Percentiles rank a stretch among this genome's conserved stretches.
These are phyloP conservation scores for Silene uniflora DNA, from an alignment of 148 eudicot genomes.

Conservation along the genomic window DNA sequence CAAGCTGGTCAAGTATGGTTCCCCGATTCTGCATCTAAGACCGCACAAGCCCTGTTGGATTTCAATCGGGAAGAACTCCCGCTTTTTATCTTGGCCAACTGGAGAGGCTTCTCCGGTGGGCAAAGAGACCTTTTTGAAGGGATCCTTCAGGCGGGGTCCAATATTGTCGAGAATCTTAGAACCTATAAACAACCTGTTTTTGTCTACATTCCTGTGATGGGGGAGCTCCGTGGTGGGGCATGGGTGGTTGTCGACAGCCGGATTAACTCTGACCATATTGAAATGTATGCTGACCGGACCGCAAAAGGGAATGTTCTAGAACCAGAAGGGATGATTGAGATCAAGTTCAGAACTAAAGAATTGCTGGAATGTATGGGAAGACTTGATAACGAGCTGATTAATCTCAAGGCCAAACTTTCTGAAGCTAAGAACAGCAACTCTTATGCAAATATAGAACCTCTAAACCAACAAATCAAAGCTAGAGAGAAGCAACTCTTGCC, in stretches of 20 bases:
- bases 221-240: constrained; percentile 98
- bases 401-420: constrained; percentile 56
- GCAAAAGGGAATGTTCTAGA: constrained; percentile 97
- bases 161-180: constrained; percentile 92
- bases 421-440: constrained; percentile 43
- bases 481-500: constrained; percentile 91
- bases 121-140: constrained; percentile 98
- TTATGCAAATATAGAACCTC: constrained; percentile 33
- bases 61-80: constrained; percentile 95
- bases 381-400: constrained; percentile 62
- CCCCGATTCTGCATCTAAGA: constrained; percentile 95
- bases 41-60: constrained; percentile 98
- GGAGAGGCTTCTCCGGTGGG: constrained; percentile 99
- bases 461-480: constrained; percentile 62
- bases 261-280: constrained; percentile 86
- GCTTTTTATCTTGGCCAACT: constrained; percentile 91
- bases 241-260: constrained; percentile 98
- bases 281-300: constrained; percentile 91
- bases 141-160: constrained; percentile 96
- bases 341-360: constrained; percentile 78
- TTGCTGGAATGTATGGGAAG: constrained; percentile 84
- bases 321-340: constrained; percentile 96
- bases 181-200: constrained; percentile 88
- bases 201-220: constrained; percentile 86
- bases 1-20: constrained; percentile 99